Evolutionary conservation across 345 rosid genomes (phyloP), one percentile per base, ranked within the genome.

Genomic region (Boechera divaricarpa): DNA sequence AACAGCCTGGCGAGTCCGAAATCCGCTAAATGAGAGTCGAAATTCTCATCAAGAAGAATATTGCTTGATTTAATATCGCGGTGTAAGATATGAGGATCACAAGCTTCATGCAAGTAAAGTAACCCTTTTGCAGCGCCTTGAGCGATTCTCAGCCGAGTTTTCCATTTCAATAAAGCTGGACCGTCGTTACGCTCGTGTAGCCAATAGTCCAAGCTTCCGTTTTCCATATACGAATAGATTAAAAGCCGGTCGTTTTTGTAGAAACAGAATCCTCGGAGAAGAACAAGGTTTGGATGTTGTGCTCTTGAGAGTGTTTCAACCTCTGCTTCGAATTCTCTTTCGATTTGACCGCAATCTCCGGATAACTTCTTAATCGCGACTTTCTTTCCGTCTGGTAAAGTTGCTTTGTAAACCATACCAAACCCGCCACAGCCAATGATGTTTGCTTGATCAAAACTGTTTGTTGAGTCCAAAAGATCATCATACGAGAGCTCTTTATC

Each of bases 151-250:
- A 92, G 87, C 75, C 98, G 89, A 45, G 72, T 80, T 53, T 67
- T 76, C 98, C 98, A 92, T 8, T 83, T 85, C 2, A 92, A 69
- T 0, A 53, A 57, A 39, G 89, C 77, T 26, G 93, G 88, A 42
- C 98, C 98, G 36, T 92, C 96, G 4, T 69, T 62, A 29, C 86
- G 87, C 73, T 92, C 96, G 67, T 92, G 98, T 57, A 92, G 72
- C 98, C 98, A 92, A 58, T 89, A 92, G 77, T 92, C 98, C 81
- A 92, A 86, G 84, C 98, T 92, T 63, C 96, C 83, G 60, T 92
- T 92, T 75, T 87, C 96, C 96, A 92, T 92, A 81, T 80, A 92
- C 3, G 98, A 92, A 64, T 92, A 92, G 77, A 92, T 92, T 38
- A 92, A 82, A 73, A 92, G 86, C 79, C 90, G 71, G 63, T 80